Evolutionary conservation across 1,139 yeast species (phyloP).

Genomic region (Geotrichum fermentans): DNA sequence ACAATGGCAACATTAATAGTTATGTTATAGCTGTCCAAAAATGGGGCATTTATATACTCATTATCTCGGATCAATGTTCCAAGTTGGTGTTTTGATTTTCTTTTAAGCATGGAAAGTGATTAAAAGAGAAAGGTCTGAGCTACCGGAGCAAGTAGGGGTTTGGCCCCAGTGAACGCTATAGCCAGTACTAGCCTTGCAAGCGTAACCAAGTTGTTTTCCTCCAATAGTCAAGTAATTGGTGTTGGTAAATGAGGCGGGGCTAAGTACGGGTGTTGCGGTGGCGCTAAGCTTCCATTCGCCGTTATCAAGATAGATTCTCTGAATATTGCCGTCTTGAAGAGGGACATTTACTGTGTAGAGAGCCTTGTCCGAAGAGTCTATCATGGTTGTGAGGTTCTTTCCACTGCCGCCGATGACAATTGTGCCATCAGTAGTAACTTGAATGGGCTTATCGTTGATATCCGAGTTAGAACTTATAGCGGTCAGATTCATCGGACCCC

Average conservation of each 20-base stretch:
- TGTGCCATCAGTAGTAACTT: background rate
- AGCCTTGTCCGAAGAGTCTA: background rate
- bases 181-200: background rate
- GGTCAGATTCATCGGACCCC: background rate
- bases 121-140: background rate
- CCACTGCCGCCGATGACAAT: background rate
- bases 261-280: background rate
- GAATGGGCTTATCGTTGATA: background rate
- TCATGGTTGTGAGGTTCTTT: background rate
- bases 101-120: too few species aligned
- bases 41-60: too few species aligned
- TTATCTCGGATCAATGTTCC: too few species aligned
- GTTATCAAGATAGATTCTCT: background rate
- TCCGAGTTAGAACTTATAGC: background rate
- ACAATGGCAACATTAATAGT: too few species aligned
- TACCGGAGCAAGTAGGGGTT: background rate
- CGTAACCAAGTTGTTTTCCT: background rate
- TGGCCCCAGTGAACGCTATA: conserved; percentile 1
- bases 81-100: too few species aligned
- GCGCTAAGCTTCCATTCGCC: background rate
- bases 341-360: background rate
- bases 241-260: background rate
- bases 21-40: too few species aligned
- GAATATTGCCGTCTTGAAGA: background rate
- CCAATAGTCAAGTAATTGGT: background rate